Percentiles rank a stretch among this genome's conserved stretches.
phyloP scores from a whole-genome alignment of 2,329 filamentous ascomycete genomes.

The Colletotrichum zoysiae region DNA sequence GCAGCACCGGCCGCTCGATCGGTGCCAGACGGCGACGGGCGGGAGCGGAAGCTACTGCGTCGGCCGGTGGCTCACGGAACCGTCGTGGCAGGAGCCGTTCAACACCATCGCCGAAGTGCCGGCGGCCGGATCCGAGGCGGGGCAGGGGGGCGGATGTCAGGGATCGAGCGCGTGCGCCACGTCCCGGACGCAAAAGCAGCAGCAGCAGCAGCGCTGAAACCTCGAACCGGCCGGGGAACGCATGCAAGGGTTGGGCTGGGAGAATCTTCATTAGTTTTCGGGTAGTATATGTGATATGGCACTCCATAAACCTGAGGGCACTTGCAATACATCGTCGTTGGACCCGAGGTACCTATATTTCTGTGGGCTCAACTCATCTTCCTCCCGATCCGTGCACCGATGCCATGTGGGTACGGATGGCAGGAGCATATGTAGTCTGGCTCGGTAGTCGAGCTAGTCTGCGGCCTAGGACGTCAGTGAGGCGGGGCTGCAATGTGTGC shows the following conservation, averaged over 20 bases:
- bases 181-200: slow-evolving; percentile 27
- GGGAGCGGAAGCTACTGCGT: slow-evolving; percentile 12
- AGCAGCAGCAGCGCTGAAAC: slow-evolving; percentile 20
- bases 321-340: not conserved
- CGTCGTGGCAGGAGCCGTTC: slow-evolving; percentile 37
- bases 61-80: slow-evolving; percentile 35
- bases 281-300: too few relatives aligned
- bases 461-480: slow-evolving; percentile 3
- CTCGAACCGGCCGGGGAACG: not conserved
- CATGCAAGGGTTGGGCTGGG: not conserved
- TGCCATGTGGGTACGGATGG: not conserved
- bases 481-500: not conserved
- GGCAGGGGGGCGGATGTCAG: slow-evolving; percentile 4
- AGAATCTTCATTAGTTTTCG: not conserved
- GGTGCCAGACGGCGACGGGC: slow-evolving; percentile 5
- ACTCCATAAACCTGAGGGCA: not conserved
- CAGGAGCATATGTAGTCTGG: not conserved
- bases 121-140: slow-evolving; percentile 22
- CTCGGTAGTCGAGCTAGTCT: not conserved
- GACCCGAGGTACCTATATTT: not conserved
- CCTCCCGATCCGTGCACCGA: not conserved
- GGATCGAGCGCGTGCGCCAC: slow-evolving; percentile 31
- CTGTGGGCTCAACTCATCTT: not conserved
- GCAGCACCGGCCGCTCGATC: slow-evolving; percentile 30
- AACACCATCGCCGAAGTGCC: slow-evolving; percentile 36